Percentiles rank a stretch among this genome's conserved stretches.
These are phyloP conservation scores for Mucor irregularis DNA, from an alignment of 371 early-diverging fungal species.

Conservation along the genomic window DNA sequence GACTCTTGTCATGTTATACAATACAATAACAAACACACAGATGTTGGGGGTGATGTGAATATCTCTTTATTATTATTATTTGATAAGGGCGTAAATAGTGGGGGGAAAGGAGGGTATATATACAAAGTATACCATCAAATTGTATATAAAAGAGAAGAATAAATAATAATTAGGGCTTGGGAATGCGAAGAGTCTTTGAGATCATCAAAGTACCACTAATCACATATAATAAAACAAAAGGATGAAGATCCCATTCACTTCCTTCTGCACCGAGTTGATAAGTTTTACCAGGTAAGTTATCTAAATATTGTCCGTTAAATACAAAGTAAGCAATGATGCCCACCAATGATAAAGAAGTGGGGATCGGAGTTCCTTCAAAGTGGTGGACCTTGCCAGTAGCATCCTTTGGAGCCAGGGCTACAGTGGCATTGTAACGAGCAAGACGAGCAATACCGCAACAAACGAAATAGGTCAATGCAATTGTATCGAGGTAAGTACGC, in stretches of 20 bases:
- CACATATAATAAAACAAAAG: constrained; percentile 75
- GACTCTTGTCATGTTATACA: too few relatives aligned
- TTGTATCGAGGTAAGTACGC: constrained; percentile 77
- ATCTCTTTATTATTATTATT: too few relatives aligned
- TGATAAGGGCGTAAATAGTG: too few relatives aligned
- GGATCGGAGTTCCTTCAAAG: constrained; percentile 94
- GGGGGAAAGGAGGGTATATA: constrained; percentile 1
- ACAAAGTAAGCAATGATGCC: constrained; percentile 72
- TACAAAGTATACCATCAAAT: too few relatives aligned
- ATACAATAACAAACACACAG: too few relatives aligned
- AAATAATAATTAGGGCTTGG: constrained; percentile 52
- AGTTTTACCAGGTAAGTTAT: constrained; percentile 48
- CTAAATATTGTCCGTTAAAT: constrained; percentile 50
- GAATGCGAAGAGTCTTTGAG: constrained; percentile 67
- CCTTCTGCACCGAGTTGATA: constrained; percentile 30
- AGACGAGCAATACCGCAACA: constrained; percentile 88
- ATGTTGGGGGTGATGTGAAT: too few relatives aligned
- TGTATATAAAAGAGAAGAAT: not conserved
- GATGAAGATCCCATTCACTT: constrained; percentile 68
- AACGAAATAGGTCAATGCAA: constrained; percentile 82
- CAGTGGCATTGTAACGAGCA: constrained; percentile 89
- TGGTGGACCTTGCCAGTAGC: constrained; percentile 73
- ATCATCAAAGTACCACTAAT: constrained; percentile 84
- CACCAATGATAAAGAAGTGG: constrained; percentile 73
- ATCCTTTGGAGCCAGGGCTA: constrained; percentile 78